Percentiles rank a stretch among this genome's conserved stretches.
These are phyloP conservation scores for Cavenderia fasciculata DNA, from an alignment of 78 protist genomes.

Conservation along the genomic window DNA sequence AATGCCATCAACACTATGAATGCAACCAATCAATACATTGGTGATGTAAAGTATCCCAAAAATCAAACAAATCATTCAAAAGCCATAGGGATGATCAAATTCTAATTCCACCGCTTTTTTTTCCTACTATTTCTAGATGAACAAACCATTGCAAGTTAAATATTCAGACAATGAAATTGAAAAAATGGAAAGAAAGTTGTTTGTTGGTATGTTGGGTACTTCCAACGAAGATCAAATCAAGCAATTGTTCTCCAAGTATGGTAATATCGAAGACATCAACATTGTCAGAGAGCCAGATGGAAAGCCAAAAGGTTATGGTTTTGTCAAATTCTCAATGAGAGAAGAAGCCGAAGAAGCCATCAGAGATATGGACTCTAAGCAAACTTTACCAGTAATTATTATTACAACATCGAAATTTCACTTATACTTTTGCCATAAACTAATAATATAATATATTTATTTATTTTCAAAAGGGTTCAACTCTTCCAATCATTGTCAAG, in stretches of 20 bases:
- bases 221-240: slow-evolving; percentile 34
- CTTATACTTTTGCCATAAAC: no score
- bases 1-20: slow-evolving; percentile 35
- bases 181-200: slow-evolving; percentile 77
- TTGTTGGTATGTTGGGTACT: slow-evolving; percentile 69
- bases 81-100: neutral
- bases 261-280: slow-evolving; percentile 89
- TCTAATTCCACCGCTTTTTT: neutral
- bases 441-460: neutral
- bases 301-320: slow-evolving; percentile 95
- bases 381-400: slow-evolving; percentile 23
- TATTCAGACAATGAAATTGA: slow-evolving; percentile 76
- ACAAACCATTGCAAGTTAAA: slow-evolving; percentile 70
- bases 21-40: slow-evolving; percentile 14
- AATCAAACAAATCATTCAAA: neutral
- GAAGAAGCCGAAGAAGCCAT: slow-evolving; percentile 96
- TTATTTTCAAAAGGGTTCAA: slow-evolving; percentile 34
- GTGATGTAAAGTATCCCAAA: slow-evolving; percentile 15
- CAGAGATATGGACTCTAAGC: slow-evolving; percentile 90
- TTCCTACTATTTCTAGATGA: slow-evolving; percentile 3
- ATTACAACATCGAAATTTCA: no score
- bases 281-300: slow-evolving; percentile 91
- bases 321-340: slow-evolving; percentile 90
- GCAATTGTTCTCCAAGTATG: slow-evolving; percentile 46
- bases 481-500: slow-evolving; percentile 53